phyloP scores from a whole-genome alignment of 2,329 filamentous ascomycete genomes.

The Periconia digitata region DNA sequence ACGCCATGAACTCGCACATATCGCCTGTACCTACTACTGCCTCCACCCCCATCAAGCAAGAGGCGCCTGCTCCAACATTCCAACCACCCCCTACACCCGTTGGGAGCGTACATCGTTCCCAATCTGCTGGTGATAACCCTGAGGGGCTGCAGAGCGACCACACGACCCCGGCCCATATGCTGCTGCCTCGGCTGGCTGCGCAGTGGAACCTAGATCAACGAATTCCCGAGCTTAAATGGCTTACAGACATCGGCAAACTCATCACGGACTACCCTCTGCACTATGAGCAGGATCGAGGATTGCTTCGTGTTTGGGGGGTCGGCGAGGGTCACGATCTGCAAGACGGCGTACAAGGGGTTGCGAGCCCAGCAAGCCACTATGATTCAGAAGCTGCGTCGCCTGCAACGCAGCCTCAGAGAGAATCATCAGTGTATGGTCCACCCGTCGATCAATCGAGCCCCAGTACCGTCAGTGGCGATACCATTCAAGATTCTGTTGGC shows the following conservation, averaged over 20 bases:
- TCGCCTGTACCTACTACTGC: slow-evolving; percentile 25
- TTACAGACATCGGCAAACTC: slow-evolving; percentile 68
- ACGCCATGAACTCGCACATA: slow-evolving; percentile 25
- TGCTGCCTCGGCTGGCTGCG: slow-evolving; percentile 67
- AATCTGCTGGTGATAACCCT: slow-evolving; percentile 22
- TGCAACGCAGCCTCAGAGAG: slow-evolving; percentile 42
- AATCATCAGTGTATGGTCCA: slow-evolving; percentile 54
- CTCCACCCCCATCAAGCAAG: slow-evolving; percentile 36
- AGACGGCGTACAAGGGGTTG: slow-evolving; percentile 45
- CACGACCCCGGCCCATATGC: slow-evolving; percentile 82
- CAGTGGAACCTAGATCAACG: slow-evolving; percentile 59
- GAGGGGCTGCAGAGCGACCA: slow-evolving; percentile 75
- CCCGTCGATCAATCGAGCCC: slow-evolving; percentile 45
- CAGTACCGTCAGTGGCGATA: slow-evolving; percentile 21
- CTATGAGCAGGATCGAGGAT: slow-evolving; percentile 71
- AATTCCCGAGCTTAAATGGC: slow-evolving; percentile 54
- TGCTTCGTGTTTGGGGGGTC: slow-evolving; percentile 74
- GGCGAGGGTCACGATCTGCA: slow-evolving; percentile 72
- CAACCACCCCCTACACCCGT: slow-evolving; percentile 37
- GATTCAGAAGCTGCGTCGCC: slow-evolving; percentile 44
- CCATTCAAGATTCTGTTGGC: slow-evolving; percentile 45
- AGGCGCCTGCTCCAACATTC: slow-evolving; percentile 21
- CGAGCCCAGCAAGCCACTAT: slow-evolving; percentile 37
- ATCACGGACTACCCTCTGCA: slow-evolving; percentile 69
- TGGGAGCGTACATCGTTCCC: slow-evolving; percentile 33